These are phyloP conservation scores for Orbilia ellipsospora DNA, from an alignment of 2,329 filamentous ascomycete genomes.

Conservation along the genomic window DNA sequence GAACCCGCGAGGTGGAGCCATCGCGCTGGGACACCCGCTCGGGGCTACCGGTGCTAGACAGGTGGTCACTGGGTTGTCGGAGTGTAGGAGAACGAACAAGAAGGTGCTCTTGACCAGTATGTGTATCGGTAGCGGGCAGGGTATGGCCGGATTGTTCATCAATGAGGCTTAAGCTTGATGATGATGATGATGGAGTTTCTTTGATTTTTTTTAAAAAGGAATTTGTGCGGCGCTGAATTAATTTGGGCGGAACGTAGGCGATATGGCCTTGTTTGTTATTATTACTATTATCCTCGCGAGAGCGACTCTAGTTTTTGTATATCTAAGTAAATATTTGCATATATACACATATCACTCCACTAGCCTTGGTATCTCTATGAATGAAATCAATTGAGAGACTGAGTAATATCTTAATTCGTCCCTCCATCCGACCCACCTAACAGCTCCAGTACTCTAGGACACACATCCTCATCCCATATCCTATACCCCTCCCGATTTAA, in stretches of 20 bases:
- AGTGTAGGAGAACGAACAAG: conserved; percentile 84
- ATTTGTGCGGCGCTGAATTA: too few species aligned
- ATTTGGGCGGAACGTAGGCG: too few species aligned
- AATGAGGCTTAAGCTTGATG: conserved; percentile 65
- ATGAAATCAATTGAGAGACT: too few species aligned
- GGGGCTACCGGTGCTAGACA: conserved; percentile 81
- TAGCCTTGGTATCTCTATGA: too few species aligned
- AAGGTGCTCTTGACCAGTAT: conserved; percentile 93
- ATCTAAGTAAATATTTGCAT: too few species aligned
- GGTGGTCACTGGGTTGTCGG: conserved; percentile 89
- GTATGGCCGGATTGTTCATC: conserved; percentile 75
- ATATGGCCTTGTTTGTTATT: too few species aligned
- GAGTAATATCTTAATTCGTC: too few species aligned
- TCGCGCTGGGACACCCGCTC: conserved; percentile 84
- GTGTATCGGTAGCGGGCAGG: conserved; percentile 79
- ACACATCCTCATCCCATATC: conserved; percentile 55
- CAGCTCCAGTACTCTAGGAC: conserved; percentile 13
- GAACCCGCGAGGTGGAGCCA: conserved; percentile 83
- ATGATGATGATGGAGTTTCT: neutral
- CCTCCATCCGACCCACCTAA: too few species aligned
- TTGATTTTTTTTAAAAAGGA: too few species aligned
- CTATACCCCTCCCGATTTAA: conserved; percentile 57
- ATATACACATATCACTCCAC: too few species aligned
- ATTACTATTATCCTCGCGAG: too few species aligned
- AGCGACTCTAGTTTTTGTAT: too few species aligned